Conservation (phyloP, 1,284 basidiomycete species). For the Anthracocystis walkeri region DNA sequence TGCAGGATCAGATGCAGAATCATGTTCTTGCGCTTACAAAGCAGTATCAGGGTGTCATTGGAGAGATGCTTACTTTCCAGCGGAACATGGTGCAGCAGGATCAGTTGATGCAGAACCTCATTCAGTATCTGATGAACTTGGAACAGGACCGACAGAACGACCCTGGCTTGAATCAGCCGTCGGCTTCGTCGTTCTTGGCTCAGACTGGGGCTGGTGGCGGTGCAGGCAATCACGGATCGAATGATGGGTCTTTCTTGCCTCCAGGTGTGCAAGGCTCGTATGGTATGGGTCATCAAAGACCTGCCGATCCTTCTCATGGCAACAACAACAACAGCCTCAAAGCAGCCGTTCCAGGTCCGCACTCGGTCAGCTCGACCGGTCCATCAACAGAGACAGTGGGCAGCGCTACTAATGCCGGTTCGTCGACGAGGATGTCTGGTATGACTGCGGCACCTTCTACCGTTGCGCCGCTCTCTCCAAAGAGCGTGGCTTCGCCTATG, state of each 20-base stretch:
- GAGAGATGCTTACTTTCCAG: slow-evolving; percentile 86
- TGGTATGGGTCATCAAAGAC: slow-evolving; percentile 75
- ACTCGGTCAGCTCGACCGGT: slow-evolving; percentile 19
- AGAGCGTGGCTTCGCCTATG: slow-evolving; percentile 47
- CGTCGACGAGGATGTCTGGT: slow-evolving; percentile 21
- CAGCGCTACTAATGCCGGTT: slow-evolving; percentile 24
- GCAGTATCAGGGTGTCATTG: slow-evolving; percentile 81
- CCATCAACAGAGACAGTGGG: slow-evolving; percentile 15
- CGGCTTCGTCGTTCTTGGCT: slow-evolving; percentile 17
- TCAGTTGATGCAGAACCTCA: slow-evolving; percentile 82
- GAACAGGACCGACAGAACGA: slow-evolving; percentile 38
- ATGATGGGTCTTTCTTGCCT: slow-evolving; percentile 73
- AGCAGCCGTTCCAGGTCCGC: slow-evolving; percentile 1
- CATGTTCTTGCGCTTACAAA: slow-evolving; percentile 76
- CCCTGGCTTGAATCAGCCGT: background rate
- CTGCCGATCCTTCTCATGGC: slow-evolving; percentile 70
- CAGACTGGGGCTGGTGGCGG: slow-evolving; percentile 12
- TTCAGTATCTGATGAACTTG: slow-evolving; percentile 80
- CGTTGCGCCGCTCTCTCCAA: slow-evolving; percentile 47
- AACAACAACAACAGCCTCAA: slow-evolving; percentile 7
- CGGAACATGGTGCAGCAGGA: slow-evolving; percentile 87
- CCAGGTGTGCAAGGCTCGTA: slow-evolving; percentile 75
- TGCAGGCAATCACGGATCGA: background rate
- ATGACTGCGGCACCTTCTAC: slow-evolving; percentile 35
- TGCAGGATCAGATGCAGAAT: slow-evolving; percentile 63